phyloP scores from a whole-genome alignment of 169 alveolate genomes.

The Amoebophrya sp. region DNA sequence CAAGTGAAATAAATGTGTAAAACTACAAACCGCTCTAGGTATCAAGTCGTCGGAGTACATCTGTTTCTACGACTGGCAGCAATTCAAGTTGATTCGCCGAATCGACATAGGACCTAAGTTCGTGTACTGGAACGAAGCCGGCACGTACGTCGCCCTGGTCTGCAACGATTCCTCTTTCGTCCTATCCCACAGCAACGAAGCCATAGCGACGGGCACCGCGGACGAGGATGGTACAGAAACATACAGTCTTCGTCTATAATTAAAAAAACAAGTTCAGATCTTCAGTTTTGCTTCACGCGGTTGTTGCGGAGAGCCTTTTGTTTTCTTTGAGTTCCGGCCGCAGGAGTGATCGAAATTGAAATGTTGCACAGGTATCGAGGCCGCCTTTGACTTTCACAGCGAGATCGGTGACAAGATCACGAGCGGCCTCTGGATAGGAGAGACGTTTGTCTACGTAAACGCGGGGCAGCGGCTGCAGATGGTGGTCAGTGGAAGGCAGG shows the following conservation, averaged over 20 bases:
- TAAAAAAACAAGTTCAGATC: too few species aligned
- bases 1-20: neutral
- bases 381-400: neutral
- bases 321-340: too few species aligned
- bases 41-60: conserved; percentile 76
- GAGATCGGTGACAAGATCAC: neutral
- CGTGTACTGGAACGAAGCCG: conserved; percentile 45
- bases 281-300: too few species aligned
- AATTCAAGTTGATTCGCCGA: conserved; percentile 53
- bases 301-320: too few species aligned
- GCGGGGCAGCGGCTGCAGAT: neutral
- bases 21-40: conserved; percentile 50
- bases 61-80: conserved; percentile 89
- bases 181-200: conserved; percentile 25
- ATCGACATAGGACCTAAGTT: conserved; percentile 59
- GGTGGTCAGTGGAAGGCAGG: neutral
- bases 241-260: too few species aligned
- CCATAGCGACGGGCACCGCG: neutral
- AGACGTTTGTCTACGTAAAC: neutral
- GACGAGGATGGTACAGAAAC: neutral
- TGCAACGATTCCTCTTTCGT: conserved; percentile 46
- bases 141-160: conserved; percentile 40
- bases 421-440: neutral
- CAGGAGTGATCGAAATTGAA: too few species aligned
- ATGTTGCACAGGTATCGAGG: neutral